phyloP scores from a whole-genome alignment of 1,284 basidiomycete genomes.

The Dichomitus squalens region DNA sequence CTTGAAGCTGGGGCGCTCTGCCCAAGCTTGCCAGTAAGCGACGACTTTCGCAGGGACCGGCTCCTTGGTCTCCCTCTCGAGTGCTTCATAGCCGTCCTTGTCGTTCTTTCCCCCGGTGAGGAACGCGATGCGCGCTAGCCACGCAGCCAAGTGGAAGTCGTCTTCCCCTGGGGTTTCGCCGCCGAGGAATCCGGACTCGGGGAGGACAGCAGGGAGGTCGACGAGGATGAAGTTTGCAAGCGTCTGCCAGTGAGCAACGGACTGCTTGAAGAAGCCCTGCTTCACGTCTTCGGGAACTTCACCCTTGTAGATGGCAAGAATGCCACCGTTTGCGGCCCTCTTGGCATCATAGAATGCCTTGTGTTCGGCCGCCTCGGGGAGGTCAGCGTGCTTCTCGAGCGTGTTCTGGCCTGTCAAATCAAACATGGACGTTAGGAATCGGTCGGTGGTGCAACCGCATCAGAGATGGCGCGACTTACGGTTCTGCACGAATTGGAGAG shows the following conservation, averaged over 20 bases:
- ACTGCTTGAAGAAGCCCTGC: slow-evolving; percentile 43
- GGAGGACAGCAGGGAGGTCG: slow-evolving; percentile 44
- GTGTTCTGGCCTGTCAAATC: slow-evolving; percentile 40
- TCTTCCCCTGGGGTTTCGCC: slow-evolving; percentile 52
- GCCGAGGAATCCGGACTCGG: slow-evolving; percentile 49
- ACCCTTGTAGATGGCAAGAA: slow-evolving; percentile 49
- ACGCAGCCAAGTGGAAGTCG: slow-evolving; percentile 56
- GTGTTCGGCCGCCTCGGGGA: slow-evolving; percentile 46
- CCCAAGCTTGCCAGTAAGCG: slow-evolving; percentile 53
- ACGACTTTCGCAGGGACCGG: slow-evolving; percentile 43
- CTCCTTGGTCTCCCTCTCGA: slow-evolving; percentile 44
- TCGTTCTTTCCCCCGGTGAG: slow-evolving; percentile 38
- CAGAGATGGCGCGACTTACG: slow-evolving; percentile 41
- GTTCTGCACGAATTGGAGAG: slow-evolving; percentile 42
- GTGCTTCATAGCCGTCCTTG: slow-evolving; percentile 38
- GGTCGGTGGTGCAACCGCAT: neutral
- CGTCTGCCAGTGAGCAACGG: slow-evolving; percentile 42
- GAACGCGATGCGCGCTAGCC: slow-evolving; percentile 49
- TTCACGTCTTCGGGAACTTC: slow-evolving; percentile 39
- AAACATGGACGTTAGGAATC: neutral
- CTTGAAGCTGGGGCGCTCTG: slow-evolving; percentile 57
- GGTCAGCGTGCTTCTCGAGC: slow-evolving; percentile 44
- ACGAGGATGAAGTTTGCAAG: slow-evolving; percentile 42
- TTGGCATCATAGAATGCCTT: slow-evolving; percentile 57
- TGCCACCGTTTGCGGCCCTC: slow-evolving; percentile 46